Conservation (phyloP, 1,284 basidiomycete genomes). For the Ceratobasidium sp. region DNA sequence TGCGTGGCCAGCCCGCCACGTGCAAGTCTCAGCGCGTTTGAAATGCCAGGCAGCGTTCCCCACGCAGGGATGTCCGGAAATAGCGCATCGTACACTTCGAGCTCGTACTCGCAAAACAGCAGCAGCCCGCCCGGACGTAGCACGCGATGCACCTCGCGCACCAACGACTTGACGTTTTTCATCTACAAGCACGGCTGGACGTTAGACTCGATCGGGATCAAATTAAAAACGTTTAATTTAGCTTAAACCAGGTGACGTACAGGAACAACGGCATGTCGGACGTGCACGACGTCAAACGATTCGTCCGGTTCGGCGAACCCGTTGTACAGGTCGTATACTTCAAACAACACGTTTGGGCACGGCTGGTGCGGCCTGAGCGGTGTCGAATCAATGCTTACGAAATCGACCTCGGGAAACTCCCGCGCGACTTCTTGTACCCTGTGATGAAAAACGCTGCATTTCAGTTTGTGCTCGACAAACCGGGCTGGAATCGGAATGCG, state of each 20-base stretch:
- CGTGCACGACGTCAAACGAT: slow-evolving; percentile 27
- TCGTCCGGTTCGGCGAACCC: slow-evolving; percentile 29
- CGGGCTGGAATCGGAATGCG: not conserved
- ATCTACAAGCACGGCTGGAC: slow-evolving; percentile 2
- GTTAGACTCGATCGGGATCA: slow-evolving; percentile 2
- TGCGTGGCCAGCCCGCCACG: slow-evolving; percentile 13
- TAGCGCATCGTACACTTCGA: slow-evolving; percentile 16
- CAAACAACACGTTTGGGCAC: slow-evolving; percentile 20
- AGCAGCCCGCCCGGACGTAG: slow-evolving; percentile 18
- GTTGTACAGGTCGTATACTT: slow-evolving; percentile 35
- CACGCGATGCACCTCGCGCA: slow-evolving; percentile 18
- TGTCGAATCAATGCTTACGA: slow-evolving; percentile 23
- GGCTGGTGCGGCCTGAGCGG: slow-evolving; percentile 16
- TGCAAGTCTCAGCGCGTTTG: slow-evolving; percentile 14
- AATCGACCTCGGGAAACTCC: slow-evolving; percentile 31
- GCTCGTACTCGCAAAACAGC: slow-evolving; percentile 24
- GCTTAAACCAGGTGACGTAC: not conserved
- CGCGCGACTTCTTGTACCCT: slow-evolving; percentile 33
- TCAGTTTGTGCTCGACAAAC: too few relatives aligned
- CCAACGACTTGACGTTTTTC: slow-evolving; percentile 19
- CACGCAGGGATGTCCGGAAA: slow-evolving; percentile 29
- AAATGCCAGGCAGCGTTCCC: slow-evolving; percentile 14
- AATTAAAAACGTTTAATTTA: not conserved
- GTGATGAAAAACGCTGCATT: not conserved
- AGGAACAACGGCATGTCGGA: slow-evolving; percentile 18